These are phyloP conservation scores for Diaporthe sp. DNA, from an alignment of 2,329 filamentous ascomycete genomes.

Conservation along the genomic window DNA sequence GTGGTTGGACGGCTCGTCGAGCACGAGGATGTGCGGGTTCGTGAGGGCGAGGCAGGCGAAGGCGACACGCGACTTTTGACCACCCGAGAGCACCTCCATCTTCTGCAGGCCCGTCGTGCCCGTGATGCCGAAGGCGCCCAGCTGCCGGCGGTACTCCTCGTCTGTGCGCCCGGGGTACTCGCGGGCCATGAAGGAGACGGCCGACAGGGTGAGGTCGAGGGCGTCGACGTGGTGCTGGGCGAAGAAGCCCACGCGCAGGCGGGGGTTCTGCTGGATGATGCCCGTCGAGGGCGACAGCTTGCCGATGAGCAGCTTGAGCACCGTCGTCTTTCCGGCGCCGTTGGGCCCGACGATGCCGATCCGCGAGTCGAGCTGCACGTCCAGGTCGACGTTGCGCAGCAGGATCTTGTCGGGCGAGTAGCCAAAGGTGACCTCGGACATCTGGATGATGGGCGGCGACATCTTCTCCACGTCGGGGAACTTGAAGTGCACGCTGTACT, in stretches of 20 bases:
- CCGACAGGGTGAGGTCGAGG: constrained; percentile 87
- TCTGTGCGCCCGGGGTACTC: constrained; percentile 91
- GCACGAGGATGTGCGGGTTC: constrained; percentile 96
- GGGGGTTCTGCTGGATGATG: constrained; percentile 88
- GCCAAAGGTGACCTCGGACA: constrained; percentile 92
- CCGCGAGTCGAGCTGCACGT: constrained; percentile 96
- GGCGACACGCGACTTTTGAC: constrained; percentile 97
- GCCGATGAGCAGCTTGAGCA: constrained; percentile 96
- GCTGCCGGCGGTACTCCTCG: constrained; percentile 95
- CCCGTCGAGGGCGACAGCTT: constrained; percentile 83
- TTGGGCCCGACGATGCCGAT: constrained; percentile 99
- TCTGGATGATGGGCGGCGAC: constrained; percentile 97
- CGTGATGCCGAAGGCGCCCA: constrained; percentile 91
- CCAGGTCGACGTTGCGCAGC: constrained; percentile 88
- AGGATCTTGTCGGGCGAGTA: constrained; percentile 86
- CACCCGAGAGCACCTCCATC: constrained; percentile 93
- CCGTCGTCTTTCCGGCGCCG: constrained; percentile 97
- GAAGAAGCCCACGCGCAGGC: constrained; percentile 94
- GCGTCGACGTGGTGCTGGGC: constrained; percentile 99
- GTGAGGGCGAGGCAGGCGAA: constrained; percentile 96
- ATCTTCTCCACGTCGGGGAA: constrained; percentile 99
- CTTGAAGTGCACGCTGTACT: constrained; percentile 96
- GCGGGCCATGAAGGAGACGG: constrained; percentile 96
- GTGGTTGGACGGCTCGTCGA: constrained; percentile 99
- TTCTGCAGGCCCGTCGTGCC: constrained; percentile 97